phyloP scores from a whole-genome alignment of 164 flowering plant genomes.

The Vitis rupestris region DNA sequence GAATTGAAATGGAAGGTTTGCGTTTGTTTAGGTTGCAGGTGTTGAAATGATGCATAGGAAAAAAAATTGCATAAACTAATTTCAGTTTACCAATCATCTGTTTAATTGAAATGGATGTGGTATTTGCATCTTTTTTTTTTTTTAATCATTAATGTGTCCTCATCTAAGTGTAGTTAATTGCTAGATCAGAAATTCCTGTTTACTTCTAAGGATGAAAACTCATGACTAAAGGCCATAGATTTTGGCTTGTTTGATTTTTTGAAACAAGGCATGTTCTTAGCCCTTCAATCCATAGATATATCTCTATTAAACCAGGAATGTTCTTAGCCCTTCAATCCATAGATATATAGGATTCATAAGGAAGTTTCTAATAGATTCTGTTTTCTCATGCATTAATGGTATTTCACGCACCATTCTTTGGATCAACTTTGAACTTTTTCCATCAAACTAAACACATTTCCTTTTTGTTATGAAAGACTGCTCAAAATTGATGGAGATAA shows the following conservation, averaged over 20 bases:
- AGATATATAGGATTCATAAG: not conserved
- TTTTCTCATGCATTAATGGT: too few species aligned
- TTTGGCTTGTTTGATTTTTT: conserved; percentile 80
- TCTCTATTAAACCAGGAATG: conserved; percentile 48
- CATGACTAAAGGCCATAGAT: conserved; percentile 67
- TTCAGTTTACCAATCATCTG: too few species aligned
- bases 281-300: not conserved
- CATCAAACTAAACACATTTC: too few species aligned
- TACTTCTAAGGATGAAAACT: conserved; percentile 55
- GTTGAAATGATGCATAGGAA: too few species aligned
- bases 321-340: not conserved
- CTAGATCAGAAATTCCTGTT: conserved; percentile 63
- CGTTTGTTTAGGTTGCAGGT: too few species aligned
- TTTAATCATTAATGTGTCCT: not conserved
- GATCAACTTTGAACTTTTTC: too few species aligned
- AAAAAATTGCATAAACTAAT: too few species aligned
- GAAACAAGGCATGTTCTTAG: conserved; percentile 49
- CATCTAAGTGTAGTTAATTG: conserved; percentile 24
- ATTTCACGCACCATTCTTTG: too few species aligned
- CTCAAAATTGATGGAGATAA: conserved; percentile 46
- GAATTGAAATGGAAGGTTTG: too few species aligned
- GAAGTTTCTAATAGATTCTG: not conserved
- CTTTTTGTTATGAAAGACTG: conserved; percentile 5
- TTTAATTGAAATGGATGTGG: not conserved
- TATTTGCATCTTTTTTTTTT: not conserved